A percentile compares a stretch with the other conserved stretches of the same genome.
Evolutionary conservation across 192 early-diverging fungal genomes (phyloP).

Genomic region (Geosiphon pyriformis): DNA sequence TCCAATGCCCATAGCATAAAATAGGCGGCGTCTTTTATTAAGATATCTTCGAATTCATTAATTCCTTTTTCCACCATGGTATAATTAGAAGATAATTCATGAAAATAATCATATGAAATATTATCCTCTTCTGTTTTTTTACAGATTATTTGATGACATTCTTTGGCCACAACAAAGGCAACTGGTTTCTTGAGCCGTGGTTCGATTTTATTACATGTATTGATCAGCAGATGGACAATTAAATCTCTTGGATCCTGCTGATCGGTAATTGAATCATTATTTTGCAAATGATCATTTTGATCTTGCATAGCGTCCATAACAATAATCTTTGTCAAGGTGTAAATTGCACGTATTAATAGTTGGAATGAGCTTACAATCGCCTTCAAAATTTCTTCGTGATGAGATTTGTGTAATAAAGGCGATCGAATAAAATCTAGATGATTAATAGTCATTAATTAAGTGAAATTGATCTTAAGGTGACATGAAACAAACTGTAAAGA

Average conservation of each 20-base stretch:
- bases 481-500: no score
- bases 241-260: neutral
- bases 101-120: neutral
- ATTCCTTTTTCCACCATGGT: neutral
- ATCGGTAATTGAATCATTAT: no score
- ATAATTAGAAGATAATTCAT: neutral
- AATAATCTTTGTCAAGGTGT: neutral
- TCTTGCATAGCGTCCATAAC: neutral
- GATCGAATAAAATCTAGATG: neutral
- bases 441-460: no score
- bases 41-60: neutral
- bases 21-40: neutral
- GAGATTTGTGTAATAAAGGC: neutral
- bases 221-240: neutral
- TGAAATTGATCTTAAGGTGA: no score
- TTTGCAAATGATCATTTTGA: neutral
- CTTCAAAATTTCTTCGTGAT: neutral
- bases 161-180: neutral
- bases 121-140: no score
- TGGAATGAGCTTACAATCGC: neutral
- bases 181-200: neutral
- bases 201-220: neutral
- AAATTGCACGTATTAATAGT: neutral
- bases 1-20: neutral
- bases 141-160: neutral